Base-by-base conservation (phyloP, 129 eudicot species). In the Flaveria ramosissima region DNA sequence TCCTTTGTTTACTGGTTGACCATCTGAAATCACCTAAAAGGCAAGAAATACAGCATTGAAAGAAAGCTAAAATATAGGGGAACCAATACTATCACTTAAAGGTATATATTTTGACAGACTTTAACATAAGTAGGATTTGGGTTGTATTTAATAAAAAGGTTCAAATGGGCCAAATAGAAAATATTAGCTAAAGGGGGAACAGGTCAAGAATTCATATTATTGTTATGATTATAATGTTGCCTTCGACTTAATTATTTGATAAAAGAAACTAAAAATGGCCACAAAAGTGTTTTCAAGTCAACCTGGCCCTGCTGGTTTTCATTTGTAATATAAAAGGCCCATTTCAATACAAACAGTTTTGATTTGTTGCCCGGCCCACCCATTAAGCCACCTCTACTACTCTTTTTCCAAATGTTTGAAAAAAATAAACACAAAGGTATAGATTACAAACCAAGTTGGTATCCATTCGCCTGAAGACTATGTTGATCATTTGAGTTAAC, bases 401-500 rank as follows among this genome's bases (percentile, higher is more conserved):
- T 24, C 66, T 21, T 57, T 43, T 59, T 36, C 2, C 7, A 64
- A 32, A 50, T 76, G 26, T 55, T 68, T 61, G 26, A 63, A 60
- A 56, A 27, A 16, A 70, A 48, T 10, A 7, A 14, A 62, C 36
- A 61, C 20, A 51, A 27, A 80, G 50, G 4, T 72, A 24, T 36
- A 48, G 53, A 50, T 48, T 32, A 68, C 86, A 78, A 77, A 90
- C 98, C 95, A 69, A 77, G 82, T 86, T 93, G 24, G 88, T 82
- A 80, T 88, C 97, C 90, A 86, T 93, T 79, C 98, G 88, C 84
- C 91, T 87, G 73, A 93, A 87, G 66, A 93, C 80, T 70, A 93
- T 86, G 85, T 85, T 93, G 85, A 93, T 86, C 98, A 93, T 93
- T 79, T 93, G 98, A n/a, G 92, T 93, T 75, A 93, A 56, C 97